A percentile compares a stretch with the other conserved stretches of the same genome.
These are phyloP conservation scores for Exophiala spinifera DNA, from an alignment of 2,329 filamentous ascomycete genomes.

Conservation along the genomic window DNA sequence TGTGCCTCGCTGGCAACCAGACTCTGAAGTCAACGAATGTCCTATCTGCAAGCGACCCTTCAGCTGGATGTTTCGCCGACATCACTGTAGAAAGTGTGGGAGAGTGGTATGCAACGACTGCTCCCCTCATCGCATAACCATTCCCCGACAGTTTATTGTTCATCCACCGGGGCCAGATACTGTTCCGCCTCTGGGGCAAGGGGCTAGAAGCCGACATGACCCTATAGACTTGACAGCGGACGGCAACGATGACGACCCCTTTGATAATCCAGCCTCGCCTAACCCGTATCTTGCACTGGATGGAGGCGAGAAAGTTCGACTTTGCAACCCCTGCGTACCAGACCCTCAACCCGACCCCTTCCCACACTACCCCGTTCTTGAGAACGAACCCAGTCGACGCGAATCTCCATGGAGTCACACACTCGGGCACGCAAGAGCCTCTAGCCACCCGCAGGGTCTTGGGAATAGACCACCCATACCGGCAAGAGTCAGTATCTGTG, in stretches of 20 bases:
- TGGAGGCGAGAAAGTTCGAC: slow-evolving; percentile 65
- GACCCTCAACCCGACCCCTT: slow-evolving; percentile 61
- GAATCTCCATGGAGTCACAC: slow-evolving; percentile 2
- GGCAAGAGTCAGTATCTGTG: not conserved
- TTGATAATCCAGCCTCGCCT: slow-evolving; percentile 5
- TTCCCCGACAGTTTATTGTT: slow-evolving; percentile 89
- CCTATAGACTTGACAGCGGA: slow-evolving; percentile 48
- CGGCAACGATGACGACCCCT: slow-evolving; percentile 29
- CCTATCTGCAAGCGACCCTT: slow-evolving; percentile 81
- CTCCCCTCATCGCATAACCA: slow-evolving; percentile 91
- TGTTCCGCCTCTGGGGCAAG: slow-evolving; percentile 33
- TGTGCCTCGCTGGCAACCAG: slow-evolving; percentile 82
- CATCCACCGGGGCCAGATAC: slow-evolving; percentile 59
- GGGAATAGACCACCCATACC: not conserved
- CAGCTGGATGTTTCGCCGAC: slow-evolving; percentile 80
- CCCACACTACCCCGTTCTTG: slow-evolving; percentile 7
- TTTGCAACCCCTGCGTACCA: slow-evolving; percentile 71
- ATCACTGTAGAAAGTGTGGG: slow-evolving; percentile 96
- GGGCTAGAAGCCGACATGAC: slow-evolving; percentile 43
- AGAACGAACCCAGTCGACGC: not conserved
- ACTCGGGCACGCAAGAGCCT: not conserved
- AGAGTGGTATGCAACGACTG: slow-evolving; percentile 85
- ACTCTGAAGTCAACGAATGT: slow-evolving; percentile 75
- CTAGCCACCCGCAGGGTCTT: not conserved
- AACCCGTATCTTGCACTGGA: slow-evolving; percentile 41